phyloP scores from a whole-genome alignment of 371 early-diverging fungal species.

The Syncephalastrum monosporum region DNA sequence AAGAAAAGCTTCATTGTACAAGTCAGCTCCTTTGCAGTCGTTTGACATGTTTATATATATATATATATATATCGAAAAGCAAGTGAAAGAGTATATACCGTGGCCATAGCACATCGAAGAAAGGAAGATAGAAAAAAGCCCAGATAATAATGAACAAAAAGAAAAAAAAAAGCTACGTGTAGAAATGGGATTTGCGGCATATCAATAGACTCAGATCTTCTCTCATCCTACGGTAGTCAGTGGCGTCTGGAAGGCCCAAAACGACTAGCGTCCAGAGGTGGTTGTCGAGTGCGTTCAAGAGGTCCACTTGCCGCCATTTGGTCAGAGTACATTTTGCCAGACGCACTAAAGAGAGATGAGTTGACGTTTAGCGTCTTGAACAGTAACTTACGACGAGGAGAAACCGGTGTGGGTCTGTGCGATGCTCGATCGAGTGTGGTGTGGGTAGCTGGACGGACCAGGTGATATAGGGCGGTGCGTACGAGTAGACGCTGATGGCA shows the following conservation, averaged over 20 bases:
- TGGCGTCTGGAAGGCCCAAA: background rate
- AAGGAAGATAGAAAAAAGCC: no score
- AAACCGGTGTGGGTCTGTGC: conserved; percentile 22
- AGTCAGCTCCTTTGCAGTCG: background rate
- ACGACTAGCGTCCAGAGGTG: background rate
- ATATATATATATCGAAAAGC: background rate
- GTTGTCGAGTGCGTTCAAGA: background rate
- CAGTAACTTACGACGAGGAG: conserved; percentile 14
- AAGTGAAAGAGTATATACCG: background rate
- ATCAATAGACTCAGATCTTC: no score
- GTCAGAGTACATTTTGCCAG: conserved; percentile 14
- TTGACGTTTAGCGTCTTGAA: background rate
- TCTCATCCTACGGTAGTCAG: background rate
- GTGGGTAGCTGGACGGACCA: conserved; percentile 3
- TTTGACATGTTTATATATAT: background rate
- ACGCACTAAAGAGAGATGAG: background rate
- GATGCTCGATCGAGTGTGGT: conserved; percentile 15
- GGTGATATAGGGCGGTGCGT: no score
- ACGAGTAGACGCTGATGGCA: background rate
- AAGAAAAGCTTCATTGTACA: conserved; percentile 41
- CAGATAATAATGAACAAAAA: conserved; percentile 5
- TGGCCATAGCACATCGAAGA: conserved; percentile 7
- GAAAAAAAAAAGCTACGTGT: conserved; percentile 8
- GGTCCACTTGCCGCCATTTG: background rate
- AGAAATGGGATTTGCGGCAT: no score